Conservation (phyloP, 768 basidiomycete species). For the Pleurotus salmoneostramineus region DNA sequence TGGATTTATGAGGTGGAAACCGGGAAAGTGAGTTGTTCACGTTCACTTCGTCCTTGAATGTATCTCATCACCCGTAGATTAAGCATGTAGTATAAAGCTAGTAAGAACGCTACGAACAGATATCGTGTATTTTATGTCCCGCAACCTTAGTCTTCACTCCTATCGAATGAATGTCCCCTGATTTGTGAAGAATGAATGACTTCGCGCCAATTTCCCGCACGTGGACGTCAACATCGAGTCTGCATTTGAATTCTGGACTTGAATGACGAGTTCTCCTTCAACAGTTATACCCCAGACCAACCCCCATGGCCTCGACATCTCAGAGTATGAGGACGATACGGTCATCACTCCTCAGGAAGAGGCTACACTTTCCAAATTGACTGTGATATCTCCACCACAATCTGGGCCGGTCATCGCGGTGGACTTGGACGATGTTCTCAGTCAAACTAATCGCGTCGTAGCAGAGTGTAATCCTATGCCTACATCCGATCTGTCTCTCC, state of each 20-base stretch:
- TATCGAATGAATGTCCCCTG: neutral
- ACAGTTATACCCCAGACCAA: neutral
- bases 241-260: neutral
- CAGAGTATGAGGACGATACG: conserved; percentile 1
- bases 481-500: neutral
- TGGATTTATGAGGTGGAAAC: conserved; percentile 59
- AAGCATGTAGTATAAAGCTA: conserved; percentile 13
- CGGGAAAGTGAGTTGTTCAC: conserved; percentile 1
- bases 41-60: too few species aligned
- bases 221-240: too few species aligned
- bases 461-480: conserved; percentile 42
- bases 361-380: neutral
- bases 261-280: neutral
- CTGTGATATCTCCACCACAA: conserved; percentile 17
- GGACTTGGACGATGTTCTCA: conserved; percentile 67
- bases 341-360: neutral
- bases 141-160: neutral
- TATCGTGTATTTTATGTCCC: neutral
- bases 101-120: neutral
- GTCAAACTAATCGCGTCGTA: conserved; percentile 55
- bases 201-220: too few species aligned
- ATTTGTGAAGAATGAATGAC: too few species aligned
- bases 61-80: neutral
- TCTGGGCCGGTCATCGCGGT: conserved; percentile 48
- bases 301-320: conserved; percentile 1